phyloP scores from a whole-genome alignment of 305 asterid genomes.

The Galium porrigens region DNA sequence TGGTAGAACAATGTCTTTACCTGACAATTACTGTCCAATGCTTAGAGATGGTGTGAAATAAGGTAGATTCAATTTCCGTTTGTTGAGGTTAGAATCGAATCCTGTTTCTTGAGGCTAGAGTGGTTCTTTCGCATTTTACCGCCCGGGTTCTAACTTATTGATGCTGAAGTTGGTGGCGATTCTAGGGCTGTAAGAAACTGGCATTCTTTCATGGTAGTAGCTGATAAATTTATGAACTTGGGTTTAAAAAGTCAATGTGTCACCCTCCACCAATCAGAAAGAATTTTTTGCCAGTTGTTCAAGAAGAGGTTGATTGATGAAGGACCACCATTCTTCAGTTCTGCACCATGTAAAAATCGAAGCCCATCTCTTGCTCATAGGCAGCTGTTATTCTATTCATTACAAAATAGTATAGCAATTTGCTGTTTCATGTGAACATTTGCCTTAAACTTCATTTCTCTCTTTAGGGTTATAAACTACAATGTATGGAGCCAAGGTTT shows the following conservation, averaged over 20 bases:
- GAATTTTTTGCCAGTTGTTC: slow-evolving; percentile 30
- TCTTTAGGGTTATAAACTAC: too few species aligned
- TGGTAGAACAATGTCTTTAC: background rate
- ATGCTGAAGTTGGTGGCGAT: background rate
- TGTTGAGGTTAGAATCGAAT: background rate
- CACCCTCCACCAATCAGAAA: slow-evolving; percentile 19
- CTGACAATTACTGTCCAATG: background rate
- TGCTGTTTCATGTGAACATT: background rate
- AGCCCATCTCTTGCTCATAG: background rate
- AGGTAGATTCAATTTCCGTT: background rate
- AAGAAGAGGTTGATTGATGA: slow-evolving; percentile 25
- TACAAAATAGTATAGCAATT: background rate
- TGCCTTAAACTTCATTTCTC: background rate
- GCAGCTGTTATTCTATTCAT: background rate
- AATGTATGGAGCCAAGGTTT: background rate
- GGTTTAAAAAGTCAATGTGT: slow-evolving; percentile 22
- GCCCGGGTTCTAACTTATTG: background rate
- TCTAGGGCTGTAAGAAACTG: background rate
- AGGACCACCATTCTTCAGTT: slow-evolving; percentile 46
- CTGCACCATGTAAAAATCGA: slow-evolving; percentile 15
- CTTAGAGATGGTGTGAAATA: background rate
- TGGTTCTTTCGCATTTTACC: background rate
- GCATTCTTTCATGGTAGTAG: slow-evolving; percentile 10
- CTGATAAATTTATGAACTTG: slow-evolving; percentile 19
- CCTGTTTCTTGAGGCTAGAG: background rate